phyloP scores from a whole-genome alignment of 108 stramenopile genomes.

The Mediolabrus comicus region DNA sequence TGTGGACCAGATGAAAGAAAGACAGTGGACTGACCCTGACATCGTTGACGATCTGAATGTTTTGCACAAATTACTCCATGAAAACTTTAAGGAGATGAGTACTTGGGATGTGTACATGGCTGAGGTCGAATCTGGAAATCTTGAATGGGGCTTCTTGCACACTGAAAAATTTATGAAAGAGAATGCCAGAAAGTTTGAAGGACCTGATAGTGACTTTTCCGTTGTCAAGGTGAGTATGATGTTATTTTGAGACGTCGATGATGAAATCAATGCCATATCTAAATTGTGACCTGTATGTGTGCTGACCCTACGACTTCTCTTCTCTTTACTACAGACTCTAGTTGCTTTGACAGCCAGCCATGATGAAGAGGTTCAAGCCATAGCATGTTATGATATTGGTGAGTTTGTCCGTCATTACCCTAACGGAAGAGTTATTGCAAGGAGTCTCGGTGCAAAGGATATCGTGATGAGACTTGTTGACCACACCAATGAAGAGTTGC shows the following conservation, averaged over 20 bases:
- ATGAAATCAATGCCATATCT: neutral
- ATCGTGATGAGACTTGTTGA: slow-evolving; percentile 92
- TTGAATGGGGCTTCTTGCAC: slow-evolving; percentile 94
- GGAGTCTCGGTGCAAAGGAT: slow-evolving; percentile 92
- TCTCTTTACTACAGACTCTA: slow-evolving; percentile 45
- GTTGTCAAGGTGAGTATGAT: slow-evolving; percentile 56
- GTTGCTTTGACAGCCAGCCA: slow-evolving; percentile 77
- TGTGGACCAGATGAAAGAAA: slow-evolving; percentile 75
- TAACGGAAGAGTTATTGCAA: slow-evolving; percentile 87
- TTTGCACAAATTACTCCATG: slow-evolving; percentile 77
- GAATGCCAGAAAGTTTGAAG: slow-evolving; percentile 82
- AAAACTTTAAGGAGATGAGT: slow-evolving; percentile 91
- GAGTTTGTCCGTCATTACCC: slow-evolving; percentile 97
- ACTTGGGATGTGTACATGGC: slow-evolving; percentile 93
- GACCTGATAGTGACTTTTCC: slow-evolving; percentile 72
- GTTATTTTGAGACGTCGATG: neutral
- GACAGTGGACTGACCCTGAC: slow-evolving; percentile 92
- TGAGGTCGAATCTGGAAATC: slow-evolving; percentile 86
- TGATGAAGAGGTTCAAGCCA: slow-evolving; percentile 89
- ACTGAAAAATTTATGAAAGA: slow-evolving; percentile 94
- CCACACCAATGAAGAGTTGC: slow-evolving; percentile 89
- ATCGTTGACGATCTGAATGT: slow-evolving; percentile 78
- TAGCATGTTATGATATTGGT: slow-evolving; percentile 97
- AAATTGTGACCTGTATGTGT: neutral
- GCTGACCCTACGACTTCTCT: slow-evolving; percentile 36